Evolutionary conservation across 352 stramenopile species (phyloP), one percentile per base, ranked within the genome.

Genomic region (Chrysophaeum taylorii): DNA sequence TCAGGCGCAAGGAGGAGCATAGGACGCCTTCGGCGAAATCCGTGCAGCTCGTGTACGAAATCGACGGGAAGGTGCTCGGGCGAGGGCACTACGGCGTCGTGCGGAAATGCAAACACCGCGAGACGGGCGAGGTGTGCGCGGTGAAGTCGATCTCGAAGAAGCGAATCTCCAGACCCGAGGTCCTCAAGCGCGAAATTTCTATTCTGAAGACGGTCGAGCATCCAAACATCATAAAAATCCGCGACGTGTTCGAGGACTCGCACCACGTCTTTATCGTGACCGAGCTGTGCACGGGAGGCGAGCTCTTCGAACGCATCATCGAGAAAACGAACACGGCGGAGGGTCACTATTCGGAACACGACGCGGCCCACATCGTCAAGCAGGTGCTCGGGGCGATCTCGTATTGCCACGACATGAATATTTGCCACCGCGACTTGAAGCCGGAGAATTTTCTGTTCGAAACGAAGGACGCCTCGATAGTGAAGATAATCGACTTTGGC

Each of bases 91-190:
- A 98, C 75, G 94, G 95, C 18, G 94, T 96, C 0, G 95, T 99
- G 35, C 86, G 94, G 52, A 92, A 96, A 72, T 96, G 90, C 63
- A 89, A 92, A 75, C 84, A 96, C 81, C 93, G 93, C 57, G 77
- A 85, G 64, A 96, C 87, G 16, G 91, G 92, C 38, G 84, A 94
- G 64, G 92, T 90, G 75, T 93, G 96, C 76, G 94, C 95, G n/a
- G 96, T 98, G 69, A 99, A 99, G 84, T 96, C 91, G 25, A 98
- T 99, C 74, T 84, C 89, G 48, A 99, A 98, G 85, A 84, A 85
- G 52, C 25, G 33, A 7, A 33, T 63, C 7, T 89, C 83, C 29
- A 90, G 92, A 68, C 84, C 96, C 1, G 92, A 98, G 76, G 94
- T 91, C n/a, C 88, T 98, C 70, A 92, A 90, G 64, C 87, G 83